phyloP scores from a whole-genome alignment of 2,329 filamentous ascomycete genomes.

The Sarocladium brachiariae region DNA sequence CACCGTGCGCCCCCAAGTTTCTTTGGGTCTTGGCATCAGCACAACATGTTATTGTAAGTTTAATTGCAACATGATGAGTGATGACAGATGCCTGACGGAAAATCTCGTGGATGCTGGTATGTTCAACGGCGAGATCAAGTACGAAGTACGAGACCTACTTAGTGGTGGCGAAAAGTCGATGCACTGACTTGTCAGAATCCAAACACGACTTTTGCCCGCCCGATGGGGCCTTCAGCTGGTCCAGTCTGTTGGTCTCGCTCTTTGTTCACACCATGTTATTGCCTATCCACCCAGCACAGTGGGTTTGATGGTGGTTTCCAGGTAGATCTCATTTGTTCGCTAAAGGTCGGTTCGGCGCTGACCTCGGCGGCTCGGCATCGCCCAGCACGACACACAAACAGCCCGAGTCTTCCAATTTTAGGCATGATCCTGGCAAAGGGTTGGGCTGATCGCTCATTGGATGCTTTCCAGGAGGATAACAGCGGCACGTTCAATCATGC shows the following conservation, averaged over 20 bases:
- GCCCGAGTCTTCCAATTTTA: too few relatives aligned
- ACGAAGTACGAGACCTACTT: background rate
- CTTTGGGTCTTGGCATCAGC: slow-evolving; percentile 7
- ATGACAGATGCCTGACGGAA: background rate
- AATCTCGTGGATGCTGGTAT: background rate
- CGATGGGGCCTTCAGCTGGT: background rate
- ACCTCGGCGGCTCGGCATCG: slow-evolving; percentile 6
- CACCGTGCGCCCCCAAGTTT: slow-evolving; percentile 1
- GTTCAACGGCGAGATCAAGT: background rate
- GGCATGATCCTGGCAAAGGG: too few relatives aligned
- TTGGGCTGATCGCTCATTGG: too few relatives aligned
- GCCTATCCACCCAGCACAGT: background rate
- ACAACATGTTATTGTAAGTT: background rate
- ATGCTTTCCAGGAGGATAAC: too few relatives aligned
- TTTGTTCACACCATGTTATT: background rate
- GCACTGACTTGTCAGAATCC: background rate
- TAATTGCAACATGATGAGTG: background rate
- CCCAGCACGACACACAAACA: background rate
- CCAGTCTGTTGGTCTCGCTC: background rate
- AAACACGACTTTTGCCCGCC: background rate
- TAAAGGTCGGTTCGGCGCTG: background rate
- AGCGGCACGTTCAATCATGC: too few relatives aligned
- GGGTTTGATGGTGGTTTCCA: background rate
- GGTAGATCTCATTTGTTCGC: background rate
- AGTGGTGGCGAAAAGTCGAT: too few relatives aligned